Evolutionary conservation across 139 green algal genomes (phyloP).

Genomic region (Pedinophyceae sp.): DNA sequence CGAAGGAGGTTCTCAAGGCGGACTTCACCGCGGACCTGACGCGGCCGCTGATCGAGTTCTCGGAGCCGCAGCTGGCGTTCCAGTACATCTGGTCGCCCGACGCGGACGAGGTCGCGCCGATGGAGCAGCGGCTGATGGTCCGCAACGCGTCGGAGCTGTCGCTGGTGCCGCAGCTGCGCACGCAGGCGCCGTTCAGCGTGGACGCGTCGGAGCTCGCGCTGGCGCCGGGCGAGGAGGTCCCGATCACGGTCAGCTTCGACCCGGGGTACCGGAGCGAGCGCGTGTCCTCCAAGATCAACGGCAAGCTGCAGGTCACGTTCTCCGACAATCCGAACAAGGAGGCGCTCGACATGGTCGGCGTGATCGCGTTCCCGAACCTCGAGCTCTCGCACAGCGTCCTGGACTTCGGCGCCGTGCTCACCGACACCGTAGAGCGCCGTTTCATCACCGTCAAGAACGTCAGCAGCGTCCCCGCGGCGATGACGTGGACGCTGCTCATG

Average conservation of each 20-base stretch:
- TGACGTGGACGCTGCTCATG: constrained; percentile 39
- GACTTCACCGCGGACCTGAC: constrained; percentile 19
- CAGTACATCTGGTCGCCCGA: constrained; percentile 26
- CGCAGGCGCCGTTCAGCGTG: constrained; percentile 37
- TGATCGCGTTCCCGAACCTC: constrained; percentile 59
- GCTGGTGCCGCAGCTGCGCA: constrained; percentile 30
- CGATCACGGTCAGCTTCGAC: constrained; percentile 42
- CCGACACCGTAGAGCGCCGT: constrained; percentile 41
- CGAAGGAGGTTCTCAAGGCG: constrained; percentile 5
- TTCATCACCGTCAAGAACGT: constrained; percentile 40
- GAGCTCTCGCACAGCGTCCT: constrained; percentile 17
- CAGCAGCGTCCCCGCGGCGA: constrained; percentile 23
- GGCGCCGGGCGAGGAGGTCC: constrained; percentile 25
- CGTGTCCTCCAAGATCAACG: background rate
- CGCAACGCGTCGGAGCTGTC: constrained; percentile 28
- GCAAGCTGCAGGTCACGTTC: constrained; percentile 28
- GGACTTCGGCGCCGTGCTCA: constrained; percentile 53
- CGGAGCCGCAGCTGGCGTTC: constrained; percentile 30
- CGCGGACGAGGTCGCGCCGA: constrained; percentile 13
- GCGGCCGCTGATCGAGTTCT: constrained; percentile 46
- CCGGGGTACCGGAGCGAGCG: constrained; percentile 7
- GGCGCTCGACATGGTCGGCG: constrained; percentile 33
- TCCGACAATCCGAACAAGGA: constrained; percentile 52
- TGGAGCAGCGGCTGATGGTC: constrained; percentile 10
- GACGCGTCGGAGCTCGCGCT: constrained; percentile 26